phyloP scores from a whole-genome alignment of 495 filamentous ascomycete genomes.

The Penicillium goetzii region DNA sequence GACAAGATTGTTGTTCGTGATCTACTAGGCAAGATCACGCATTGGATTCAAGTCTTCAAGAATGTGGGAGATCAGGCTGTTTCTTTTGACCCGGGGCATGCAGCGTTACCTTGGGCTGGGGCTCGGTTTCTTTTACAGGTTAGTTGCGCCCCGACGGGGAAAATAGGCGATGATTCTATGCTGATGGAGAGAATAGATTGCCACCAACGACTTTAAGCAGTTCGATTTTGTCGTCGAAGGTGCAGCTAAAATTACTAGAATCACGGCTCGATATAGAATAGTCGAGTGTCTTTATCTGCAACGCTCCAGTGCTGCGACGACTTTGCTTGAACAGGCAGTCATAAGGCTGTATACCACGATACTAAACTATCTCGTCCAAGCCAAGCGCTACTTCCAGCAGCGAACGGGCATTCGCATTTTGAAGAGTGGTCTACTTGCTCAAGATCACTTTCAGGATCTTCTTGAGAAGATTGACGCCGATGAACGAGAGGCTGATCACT shows the following conservation, averaged over 20 bases:
- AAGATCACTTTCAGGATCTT: neutral
- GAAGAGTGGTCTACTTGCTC: neutral
- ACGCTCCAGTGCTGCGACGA: neutral
- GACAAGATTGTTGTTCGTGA: neutral
- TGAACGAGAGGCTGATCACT: neutral
- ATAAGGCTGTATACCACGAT: constrained; percentile 1
- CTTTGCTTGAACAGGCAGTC: neutral
- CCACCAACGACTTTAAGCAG: neutral
- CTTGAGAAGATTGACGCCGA: neutral
- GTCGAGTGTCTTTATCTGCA: neutral
- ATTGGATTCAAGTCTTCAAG: neutral
- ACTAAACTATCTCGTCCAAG: neutral
- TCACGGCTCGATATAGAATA: neutral
- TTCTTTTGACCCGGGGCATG: neutral
- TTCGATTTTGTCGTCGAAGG: constrained; percentile 1
- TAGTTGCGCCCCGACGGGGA: neutral
- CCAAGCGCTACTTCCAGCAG: constrained; percentile 2
- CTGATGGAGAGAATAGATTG: neutral
- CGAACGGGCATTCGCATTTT: neutral
- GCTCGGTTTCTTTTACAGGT: constrained; percentile 1
- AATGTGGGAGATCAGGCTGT: neutral
- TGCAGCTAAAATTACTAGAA: neutral
- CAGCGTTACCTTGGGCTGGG: neutral
- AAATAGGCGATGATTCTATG: neutral
- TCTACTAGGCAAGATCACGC: neutral